Evolutionary conservation across 257 asterid species (phyloP), one percentile per base, ranked within the genome.

Genomic region (Cordia subcordata): DNA sequence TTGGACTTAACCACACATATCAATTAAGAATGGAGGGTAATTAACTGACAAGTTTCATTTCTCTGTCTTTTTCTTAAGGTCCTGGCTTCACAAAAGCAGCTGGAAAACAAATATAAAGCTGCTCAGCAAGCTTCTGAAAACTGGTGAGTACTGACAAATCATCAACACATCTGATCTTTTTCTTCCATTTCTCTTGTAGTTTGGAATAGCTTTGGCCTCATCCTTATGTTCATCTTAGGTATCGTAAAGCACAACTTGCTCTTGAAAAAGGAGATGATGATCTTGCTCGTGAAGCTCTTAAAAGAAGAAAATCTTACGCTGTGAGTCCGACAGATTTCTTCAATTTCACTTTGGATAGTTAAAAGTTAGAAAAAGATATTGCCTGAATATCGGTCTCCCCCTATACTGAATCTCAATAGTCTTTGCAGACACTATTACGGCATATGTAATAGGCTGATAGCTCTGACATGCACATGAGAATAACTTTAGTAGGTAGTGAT

Each of bases 231-330:
- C 61, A 71, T 72, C 71, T 59, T 75, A 93, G 99, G 99, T 88
- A 89, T 57, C 85, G 82, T n/a, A 85, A 87, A 83, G 99, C 99
- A 10, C 95, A 89, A 59, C 89, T 93, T 62, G 99, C 99, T 66
- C 87, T 93, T 57, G 90, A 77, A 55, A 93, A 89, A 81, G 99
- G 96, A 51, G 97, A 82, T 16, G 99, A 93, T 55, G 96, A 93
- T 58, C 99, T 93, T 81, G 97, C 99, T 64, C 97, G 97, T 81
- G 97, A 93, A 76, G 99, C 99, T 60, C 95, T 93, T 20, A 86
- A 88, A 73, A 88, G 99, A 68, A 80, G 95, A 69, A 93, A 93
- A 79, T 71, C 95, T 66, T 93, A 82, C 74, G 86, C 92, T 64
- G 99, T 93, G 82, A 80, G 83, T 39, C 63, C 58, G 39, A 62